Evolutionary conservation across 1,139 yeast species (phyloP).

Genomic region (Magnusiomyces ingens): DNA sequence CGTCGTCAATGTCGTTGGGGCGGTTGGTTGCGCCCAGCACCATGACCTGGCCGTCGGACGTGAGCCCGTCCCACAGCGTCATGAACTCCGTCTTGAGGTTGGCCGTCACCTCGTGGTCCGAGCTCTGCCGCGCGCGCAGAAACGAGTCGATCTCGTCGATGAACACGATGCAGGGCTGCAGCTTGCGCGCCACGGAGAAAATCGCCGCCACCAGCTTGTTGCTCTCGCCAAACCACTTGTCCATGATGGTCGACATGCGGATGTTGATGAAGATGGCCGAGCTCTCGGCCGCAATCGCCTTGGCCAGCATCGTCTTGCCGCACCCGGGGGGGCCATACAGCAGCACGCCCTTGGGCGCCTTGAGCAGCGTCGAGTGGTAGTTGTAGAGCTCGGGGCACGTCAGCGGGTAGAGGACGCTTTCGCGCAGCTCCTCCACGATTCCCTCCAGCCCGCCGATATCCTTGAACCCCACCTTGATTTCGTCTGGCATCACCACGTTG

Average conservation of each 20-base stretch:
- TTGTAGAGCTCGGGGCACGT: conserved; percentile 64
- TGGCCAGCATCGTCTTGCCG: conserved; percentile 96
- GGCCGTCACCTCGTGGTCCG: conserved; percentile 94
- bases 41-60: conserved; percentile 69
- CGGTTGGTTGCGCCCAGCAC: conserved; percentile 95
- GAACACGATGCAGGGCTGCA: conserved; percentile 91
- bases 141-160: conserved; percentile 96
- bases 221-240: conserved; percentile 97
- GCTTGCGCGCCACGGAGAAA: conserved; percentile 79
- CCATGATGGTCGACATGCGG: conserved; percentile 92
- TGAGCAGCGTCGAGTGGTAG: conserved; percentile 57
- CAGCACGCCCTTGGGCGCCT: conserved; percentile 91
- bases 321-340: conserved; percentile 97
- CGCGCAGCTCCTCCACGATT: conserved; percentile 77
- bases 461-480: conserved; percentile 62
- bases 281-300: conserved; percentile 87
- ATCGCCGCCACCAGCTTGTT: conserved; percentile 92
- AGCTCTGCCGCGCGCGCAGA: conserved; percentile 73
- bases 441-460: conserved; percentile 87
- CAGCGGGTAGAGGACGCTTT: conserved; percentile 81
- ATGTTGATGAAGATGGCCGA: conserved; percentile 89
- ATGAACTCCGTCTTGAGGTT: conserved; percentile 93
- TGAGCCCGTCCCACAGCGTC: conserved; percentile 95
- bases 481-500: conserved; percentile 79
- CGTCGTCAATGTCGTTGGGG: conserved; percentile 84